phyloP scores from a whole-genome alignment of 176 grass and related monocot species.

The Zea luxurians region DNA sequence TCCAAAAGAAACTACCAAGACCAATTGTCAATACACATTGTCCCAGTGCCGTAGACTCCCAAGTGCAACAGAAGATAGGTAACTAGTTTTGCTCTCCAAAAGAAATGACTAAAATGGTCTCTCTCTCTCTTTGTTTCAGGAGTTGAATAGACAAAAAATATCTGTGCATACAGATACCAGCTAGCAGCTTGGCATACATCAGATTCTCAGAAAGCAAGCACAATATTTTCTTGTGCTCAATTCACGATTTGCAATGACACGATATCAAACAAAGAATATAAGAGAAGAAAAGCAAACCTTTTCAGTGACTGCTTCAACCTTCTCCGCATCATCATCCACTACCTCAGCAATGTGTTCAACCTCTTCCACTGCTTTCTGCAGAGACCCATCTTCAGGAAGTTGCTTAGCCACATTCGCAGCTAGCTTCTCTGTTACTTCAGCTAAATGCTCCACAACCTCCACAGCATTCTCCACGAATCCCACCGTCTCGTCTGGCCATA shows the following conservation, averaged over 20 bases:
- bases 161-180: not conserved
- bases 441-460: slow-evolving; percentile 61
- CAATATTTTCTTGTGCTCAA: not conserved
- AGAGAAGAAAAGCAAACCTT: slow-evolving; percentile 46
- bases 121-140: not conserved
- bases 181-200: not conserved
- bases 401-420: slow-evolving; percentile 44
- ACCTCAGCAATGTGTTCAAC: slow-evolving; percentile 58
- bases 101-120: not conserved
- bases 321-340: slow-evolving; percentile 65
- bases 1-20: not conserved
- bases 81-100: not conserved
- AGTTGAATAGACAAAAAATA: not conserved
- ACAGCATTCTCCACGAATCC: slow-evolving; percentile 36
- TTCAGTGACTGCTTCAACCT: slow-evolving; percentile 56
- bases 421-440: slow-evolving; percentile 62
- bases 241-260: not conserved
- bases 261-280: not conserved
- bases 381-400: slow-evolving; percentile 49
- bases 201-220: not conserved
- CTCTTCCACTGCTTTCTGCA: slow-evolving; percentile 48
- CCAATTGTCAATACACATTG: not conserved
- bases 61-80: not conserved
- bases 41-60: too few relatives aligned
- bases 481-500: slow-evolving; percentile 50